A percentile compares a stretch with the other conserved stretches of the same genome.
Evolutionary conservation across 768 basidiomycete species (phyloP).

Genomic region (Punctularia strigosozonata): DNA sequence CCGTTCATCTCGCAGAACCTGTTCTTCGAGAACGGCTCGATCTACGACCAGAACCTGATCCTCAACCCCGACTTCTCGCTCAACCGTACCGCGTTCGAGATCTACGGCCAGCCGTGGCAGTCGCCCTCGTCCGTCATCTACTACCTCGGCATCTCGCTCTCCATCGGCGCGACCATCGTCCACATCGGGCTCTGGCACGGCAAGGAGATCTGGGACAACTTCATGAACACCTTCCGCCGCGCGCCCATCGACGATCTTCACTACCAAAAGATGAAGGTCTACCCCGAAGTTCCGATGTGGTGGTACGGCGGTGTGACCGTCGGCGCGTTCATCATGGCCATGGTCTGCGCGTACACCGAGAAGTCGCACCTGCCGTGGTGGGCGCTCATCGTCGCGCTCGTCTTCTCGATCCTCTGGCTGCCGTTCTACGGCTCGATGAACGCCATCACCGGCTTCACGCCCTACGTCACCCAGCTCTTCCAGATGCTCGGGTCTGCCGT

Average conservation of each 20-base stretch:
- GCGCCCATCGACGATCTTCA: conserved; percentile 1
- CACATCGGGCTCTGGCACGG: too few relatives aligned
- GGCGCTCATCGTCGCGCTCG: conserved; percentile 46
- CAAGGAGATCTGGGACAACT: neutral
- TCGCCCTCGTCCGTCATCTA: conserved; percentile 11
- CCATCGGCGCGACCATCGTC: conserved; percentile 9
- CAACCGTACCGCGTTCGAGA: conserved; percentile 40
- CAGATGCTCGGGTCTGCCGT: conserved; percentile 53
- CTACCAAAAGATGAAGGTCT: conserved; percentile 39
- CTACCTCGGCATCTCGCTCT: neutral
- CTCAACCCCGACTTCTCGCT: conserved; percentile 39
- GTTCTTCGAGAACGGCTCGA: conserved; percentile 40
- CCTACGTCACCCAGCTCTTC: conserved; percentile 50
- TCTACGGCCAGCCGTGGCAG: conserved; percentile 25
- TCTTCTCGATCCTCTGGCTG: conserved; percentile 42
- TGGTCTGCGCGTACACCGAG: conserved; percentile 45
- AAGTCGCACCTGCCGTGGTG: conserved; percentile 53
- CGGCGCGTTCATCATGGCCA: conserved; percentile 36
- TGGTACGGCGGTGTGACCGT: conserved; percentile 42
- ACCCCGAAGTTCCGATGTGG: conserved; percentile 49
- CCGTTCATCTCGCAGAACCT: conserved; percentile 53
- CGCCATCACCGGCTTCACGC: too few relatives aligned
- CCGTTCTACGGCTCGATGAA: conserved; percentile 46
- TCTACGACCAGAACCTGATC: conserved; percentile 42
- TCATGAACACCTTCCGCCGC: neutral